Evolutionary conservation across 1,284 basidiomycete genomes (phyloP).

Genomic region (Puccinia polysora): DNA sequence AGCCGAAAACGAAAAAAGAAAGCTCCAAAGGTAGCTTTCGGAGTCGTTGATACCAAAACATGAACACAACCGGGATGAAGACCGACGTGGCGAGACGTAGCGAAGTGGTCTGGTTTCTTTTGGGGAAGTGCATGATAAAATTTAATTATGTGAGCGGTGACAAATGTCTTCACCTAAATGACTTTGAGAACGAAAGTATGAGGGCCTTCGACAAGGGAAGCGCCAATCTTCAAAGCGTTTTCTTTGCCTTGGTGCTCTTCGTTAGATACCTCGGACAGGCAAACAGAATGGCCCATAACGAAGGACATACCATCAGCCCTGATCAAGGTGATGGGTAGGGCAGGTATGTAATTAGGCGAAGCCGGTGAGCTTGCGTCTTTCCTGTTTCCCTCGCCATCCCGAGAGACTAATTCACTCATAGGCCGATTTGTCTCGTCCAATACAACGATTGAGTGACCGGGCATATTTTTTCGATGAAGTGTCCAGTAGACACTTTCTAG

Average conservation of each 20-base stretch:
- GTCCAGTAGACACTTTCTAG: constrained; percentile 42
- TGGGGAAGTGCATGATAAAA: no score
- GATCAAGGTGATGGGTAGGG: constrained; percentile 39
- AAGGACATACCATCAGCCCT: constrained; percentile 36
- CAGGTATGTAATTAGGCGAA: constrained; percentile 23
- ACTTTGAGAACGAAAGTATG: constrained; percentile 26
- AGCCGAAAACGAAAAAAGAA: no score
- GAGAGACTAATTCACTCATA: constrained; percentile 35
- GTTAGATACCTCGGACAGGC: constrained; percentile 25
- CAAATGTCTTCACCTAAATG: not conserved
- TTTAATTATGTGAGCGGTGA: not conserved
- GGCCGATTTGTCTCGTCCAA: constrained; percentile 37
- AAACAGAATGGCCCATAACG: constrained; percentile 38
- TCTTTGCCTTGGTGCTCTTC: constrained; percentile 19
- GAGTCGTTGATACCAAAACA: no score
- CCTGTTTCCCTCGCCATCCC: not conserved
- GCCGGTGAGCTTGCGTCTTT: not conserved
- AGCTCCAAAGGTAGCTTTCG: no score
- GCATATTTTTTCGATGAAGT: constrained; percentile 34
- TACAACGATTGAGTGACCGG: constrained; percentile 13
- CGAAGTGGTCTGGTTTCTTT: no score
- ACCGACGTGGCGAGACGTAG: no score
- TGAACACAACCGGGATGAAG: no score
- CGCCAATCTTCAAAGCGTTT: not conserved
- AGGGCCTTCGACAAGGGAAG: not conserved